Conservation (phyloP, 768 basidiomycete genomes). For the Gloeopeniophorella convolvens region DNA sequence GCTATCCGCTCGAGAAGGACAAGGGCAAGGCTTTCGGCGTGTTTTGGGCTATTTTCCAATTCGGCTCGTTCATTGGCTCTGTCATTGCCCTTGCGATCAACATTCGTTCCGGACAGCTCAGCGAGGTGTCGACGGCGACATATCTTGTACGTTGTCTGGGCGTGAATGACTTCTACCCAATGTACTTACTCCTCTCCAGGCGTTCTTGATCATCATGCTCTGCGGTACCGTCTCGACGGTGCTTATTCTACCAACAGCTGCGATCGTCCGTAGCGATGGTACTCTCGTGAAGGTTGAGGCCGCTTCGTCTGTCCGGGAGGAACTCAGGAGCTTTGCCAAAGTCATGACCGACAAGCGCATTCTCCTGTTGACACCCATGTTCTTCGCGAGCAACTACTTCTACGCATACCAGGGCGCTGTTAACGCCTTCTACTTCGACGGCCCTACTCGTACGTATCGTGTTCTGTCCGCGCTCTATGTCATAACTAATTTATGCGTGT, state of each 20-base stretch:
- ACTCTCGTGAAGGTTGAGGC: constrained; percentile 34
- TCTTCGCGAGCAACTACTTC: constrained; percentile 41
- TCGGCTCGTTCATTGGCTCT: constrained; percentile 38
- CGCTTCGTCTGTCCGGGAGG: constrained; percentile 27
- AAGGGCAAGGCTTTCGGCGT: constrained; percentile 46
- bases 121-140: constrained; percentile 34
- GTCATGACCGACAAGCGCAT: constrained; percentile 38
- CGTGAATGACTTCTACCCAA: neutral
- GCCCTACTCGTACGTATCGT: constrained; percentile 31
- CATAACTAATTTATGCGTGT: neutral
- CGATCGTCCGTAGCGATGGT: constrained; percentile 36
- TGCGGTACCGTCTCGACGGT: constrained; percentile 32
- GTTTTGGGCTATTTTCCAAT: constrained; percentile 48
- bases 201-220: constrained; percentile 41
- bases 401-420: constrained; percentile 41
- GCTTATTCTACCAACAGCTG: constrained; percentile 33
- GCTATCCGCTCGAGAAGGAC: constrained; percentile 49
- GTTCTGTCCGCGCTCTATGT: neutral
- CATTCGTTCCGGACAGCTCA: constrained; percentile 27
- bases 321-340: constrained; percentile 25
- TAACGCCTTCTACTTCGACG: constrained; percentile 35
- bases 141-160: constrained; percentile 29
- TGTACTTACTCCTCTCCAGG: constrained; percentile 19
- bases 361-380: constrained; percentile 36
- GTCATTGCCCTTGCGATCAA: constrained; percentile 41